These are phyloP conservation scores for Lactuca sativa DNA, from an alignment of 129 eudicot genomes.

Conservation along the genomic window DNA sequence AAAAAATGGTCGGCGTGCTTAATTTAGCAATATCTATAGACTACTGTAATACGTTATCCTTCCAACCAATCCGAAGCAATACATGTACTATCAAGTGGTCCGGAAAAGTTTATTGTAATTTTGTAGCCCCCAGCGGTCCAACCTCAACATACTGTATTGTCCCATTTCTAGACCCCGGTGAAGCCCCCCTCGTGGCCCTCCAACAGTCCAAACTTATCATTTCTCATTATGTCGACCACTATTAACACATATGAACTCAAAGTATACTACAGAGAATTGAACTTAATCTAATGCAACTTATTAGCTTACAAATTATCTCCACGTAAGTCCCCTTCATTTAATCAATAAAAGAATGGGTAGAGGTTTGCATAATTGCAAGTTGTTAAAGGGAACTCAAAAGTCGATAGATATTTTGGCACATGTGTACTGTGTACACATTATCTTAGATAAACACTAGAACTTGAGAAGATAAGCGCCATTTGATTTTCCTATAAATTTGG, in stretches of 20 bases:
- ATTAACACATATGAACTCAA: neutral
- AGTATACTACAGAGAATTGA: neutral
- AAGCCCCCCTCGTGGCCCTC: no score
- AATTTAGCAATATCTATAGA: neutral
- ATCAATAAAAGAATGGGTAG: neutral
- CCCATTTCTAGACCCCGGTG: slow-evolving; percentile 1
- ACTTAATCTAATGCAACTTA: neutral
- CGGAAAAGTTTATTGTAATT: neutral
- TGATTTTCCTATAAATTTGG: slow-evolving; percentile 16
- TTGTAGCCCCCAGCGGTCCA: slow-evolving; percentile 5
- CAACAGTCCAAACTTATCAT: neutral
- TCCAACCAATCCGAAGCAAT: neutral
- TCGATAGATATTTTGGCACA: slow-evolving; percentile 6
- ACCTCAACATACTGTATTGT: slow-evolving; percentile 1
- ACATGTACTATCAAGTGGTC: slow-evolving; percentile 1
- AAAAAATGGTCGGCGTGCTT: no score
- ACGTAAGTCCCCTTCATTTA: no score
- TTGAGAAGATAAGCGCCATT: neutral
- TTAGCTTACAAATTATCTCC: neutral
- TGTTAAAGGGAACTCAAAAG: neutral
- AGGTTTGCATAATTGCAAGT: neutral
- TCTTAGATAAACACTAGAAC: neutral
- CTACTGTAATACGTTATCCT: no score
- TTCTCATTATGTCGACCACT: neutral
- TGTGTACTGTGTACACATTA: neutral